Evolutionary conservation across 1,284 basidiomycete species (phyloP).

Genomic region (Microbotryum scabiosae): DNA sequence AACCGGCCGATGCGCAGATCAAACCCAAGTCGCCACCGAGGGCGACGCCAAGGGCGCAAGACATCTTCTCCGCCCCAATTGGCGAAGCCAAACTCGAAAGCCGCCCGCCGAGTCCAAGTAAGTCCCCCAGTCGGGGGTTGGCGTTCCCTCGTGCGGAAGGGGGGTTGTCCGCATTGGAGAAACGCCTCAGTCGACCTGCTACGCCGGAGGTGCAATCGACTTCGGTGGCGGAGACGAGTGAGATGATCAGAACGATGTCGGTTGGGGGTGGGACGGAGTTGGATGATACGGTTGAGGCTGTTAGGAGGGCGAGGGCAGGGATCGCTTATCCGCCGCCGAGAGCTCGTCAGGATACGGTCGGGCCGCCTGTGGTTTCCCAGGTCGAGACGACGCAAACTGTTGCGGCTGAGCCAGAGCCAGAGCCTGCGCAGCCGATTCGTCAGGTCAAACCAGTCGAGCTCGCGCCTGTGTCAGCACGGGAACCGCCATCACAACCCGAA

Average conservation of each 20-base stretch:
- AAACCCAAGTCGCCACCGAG: background rate
- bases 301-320: background rate
- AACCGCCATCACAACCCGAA: too few species aligned
- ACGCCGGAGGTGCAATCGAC: slow-evolving; percentile 1
- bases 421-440: too few species aligned
- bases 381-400: too few species aligned
- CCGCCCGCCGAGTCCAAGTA: background rate
- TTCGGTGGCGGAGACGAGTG: background rate
- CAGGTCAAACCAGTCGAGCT: too few species aligned
- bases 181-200: slow-evolving; percentile 10
- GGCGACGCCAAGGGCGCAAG: slow-evolving; percentile 1
- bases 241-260: background rate
- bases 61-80: slow-evolving; percentile 7
- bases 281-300: slow-evolving; percentile 5
- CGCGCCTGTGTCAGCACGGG: too few species aligned
- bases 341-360: too few species aligned
- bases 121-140: background rate
- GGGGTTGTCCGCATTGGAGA: slow-evolving; percentile 19
- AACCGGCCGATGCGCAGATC: background rate
- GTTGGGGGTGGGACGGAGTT: background rate
- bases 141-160: background rate
- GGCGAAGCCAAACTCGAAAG: background rate
- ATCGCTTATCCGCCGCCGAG: too few species aligned
- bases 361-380: too few species aligned
- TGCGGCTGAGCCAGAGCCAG: too few species aligned